Conservation (phyloP, 2,329 filamentous ascomycete species). For the Proliferodiscus dingleyae region DNA sequence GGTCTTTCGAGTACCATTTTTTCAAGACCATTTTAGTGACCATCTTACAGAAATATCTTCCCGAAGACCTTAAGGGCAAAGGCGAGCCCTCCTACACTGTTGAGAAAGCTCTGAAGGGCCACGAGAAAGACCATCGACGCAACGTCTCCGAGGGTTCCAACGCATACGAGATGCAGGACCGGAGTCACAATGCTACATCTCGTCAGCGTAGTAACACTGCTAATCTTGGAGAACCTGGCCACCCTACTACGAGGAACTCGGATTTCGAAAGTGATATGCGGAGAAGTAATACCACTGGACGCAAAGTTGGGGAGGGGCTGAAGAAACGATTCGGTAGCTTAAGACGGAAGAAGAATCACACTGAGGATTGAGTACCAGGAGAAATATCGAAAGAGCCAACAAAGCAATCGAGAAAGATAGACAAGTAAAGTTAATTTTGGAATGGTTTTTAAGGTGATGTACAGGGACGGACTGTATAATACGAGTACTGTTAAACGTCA, state of each 20-base stretch:
- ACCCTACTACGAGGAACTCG: slow-evolving; percentile 7
- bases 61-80: slow-evolving; percentile 77
- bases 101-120: slow-evolving; percentile 61
- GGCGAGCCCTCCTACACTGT: slow-evolving; percentile 70
- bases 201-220: slow-evolving; percentile 38
- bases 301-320: slow-evolving; percentile 43
- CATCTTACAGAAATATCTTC: slow-evolving; percentile 58
- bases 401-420: background rate
- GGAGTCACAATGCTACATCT: slow-evolving; percentile 20
- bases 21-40: background rate
- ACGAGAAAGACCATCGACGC: slow-evolving; percentile 38
- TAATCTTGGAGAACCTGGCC: slow-evolving; percentile 2
- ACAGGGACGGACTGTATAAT: slow-evolving; percentile 10
- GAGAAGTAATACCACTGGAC: slow-evolving; percentile 37
- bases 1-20: slow-evolving; percentile 34
- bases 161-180: slow-evolving; percentile 48
- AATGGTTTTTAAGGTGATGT: background rate
- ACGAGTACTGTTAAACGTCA: slow-evolving; percentile 3
- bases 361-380: slow-evolving; percentile 1
- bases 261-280: slow-evolving; percentile 17
- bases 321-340: slow-evolving; percentile 51
- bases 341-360: slow-evolving; percentile 32
- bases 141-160: slow-evolving; percentile 28
- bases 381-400: background rate
- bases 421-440: too few species aligned